Evolutionary conservation across 2,329 filamentous ascomycete species (phyloP).

Genomic region (Annulohypoxylon truncatum): DNA sequence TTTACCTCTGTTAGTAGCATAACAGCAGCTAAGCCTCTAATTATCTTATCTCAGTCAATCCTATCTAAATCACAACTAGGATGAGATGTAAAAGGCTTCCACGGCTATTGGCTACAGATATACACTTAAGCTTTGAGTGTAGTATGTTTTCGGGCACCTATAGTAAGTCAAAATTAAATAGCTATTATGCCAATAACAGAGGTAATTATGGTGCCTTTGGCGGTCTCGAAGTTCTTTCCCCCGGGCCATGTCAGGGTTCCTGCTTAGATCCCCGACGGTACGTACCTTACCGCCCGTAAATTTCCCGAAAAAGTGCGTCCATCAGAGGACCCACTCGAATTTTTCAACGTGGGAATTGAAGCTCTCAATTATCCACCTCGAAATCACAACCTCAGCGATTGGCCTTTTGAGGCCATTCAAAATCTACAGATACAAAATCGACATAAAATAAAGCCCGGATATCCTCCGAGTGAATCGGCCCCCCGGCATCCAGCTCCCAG

Average conservation of each 20-base stretch:
- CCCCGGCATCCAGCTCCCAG: slow-evolving; percentile 29
- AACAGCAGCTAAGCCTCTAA: no score
- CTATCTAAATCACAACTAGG: no score
- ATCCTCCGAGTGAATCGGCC: slow-evolving; percentile 30
- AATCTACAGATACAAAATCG: not conserved
- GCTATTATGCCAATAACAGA: no score
- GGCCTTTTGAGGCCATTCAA: not conserved
- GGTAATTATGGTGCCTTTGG: no score
- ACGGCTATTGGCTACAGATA: no score
- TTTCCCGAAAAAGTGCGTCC: slow-evolving; percentile 24
- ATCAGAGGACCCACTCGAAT: slow-evolving; percentile 15
- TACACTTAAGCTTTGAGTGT: no score
- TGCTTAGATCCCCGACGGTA: slow-evolving; percentile 3
- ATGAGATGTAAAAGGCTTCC: no score
- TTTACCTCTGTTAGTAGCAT: no score
- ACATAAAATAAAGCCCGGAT: not conserved
- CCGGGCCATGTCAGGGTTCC: not conserved
- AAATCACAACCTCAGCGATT: not conserved
- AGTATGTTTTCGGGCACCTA: no score
- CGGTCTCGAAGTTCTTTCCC: slow-evolving; percentile 8
- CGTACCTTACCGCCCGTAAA: slow-evolving; percentile 23
- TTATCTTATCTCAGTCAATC: no score
- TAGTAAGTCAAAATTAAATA: no score
- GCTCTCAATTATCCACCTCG: slow-evolving; percentile 8
- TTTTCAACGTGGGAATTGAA: slow-evolving; percentile 24